Evolutionary conservation across 495 filamentous ascomycete species (phyloP), one percentile per base, ranked within the genome.

Genomic region (Neohortaea acidophila): DNA sequence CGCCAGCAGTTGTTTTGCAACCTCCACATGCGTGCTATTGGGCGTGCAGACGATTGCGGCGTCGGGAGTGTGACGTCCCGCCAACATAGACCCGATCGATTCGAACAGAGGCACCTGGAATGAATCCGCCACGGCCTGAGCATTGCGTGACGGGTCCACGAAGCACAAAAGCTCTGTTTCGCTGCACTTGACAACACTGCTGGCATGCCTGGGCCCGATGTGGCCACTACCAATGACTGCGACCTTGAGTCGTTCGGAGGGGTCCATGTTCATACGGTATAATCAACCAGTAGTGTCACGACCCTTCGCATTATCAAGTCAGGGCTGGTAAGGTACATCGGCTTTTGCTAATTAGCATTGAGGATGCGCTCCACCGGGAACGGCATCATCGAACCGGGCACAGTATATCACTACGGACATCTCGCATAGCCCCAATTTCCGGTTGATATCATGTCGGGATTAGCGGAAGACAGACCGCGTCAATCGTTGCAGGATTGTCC

Each of bases 41-140:
- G 73, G 72, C 1, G 70, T 75, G 56, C 67, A 72, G 37, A 75
- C 61, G 19, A 75, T 69, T 12, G 70, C 71, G 22, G 67, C 71
- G 26, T 73, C 60, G 10, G 68, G 68, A 7, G 41, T 48, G 21
- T 51, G 37, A 2, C 47, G 13, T 53, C 36, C n/a, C 24, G 24
- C 7, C 1, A 75, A 54, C 32, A 74, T 59, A 0, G 52, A 54
- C 11, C 53, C 23, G 5, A 72, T 49, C 10, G 64, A 61, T 1
- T 48, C 20, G 48, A 58, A 66, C 20, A 52, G 37, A 0, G 53
- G 47, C 12, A 58, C 55, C 11, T 49, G 38, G 18, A 60, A 45
- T 11, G 40, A 40, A 7, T 39, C 39, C 5, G 63, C 61, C 1
- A 59, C 37, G 11, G 34, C 37, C 41, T 48, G 23, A 6, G 58